Evolutionary conservation across 805 yeast genomes (phyloP).

Genomic region (Metschnikowia kunwiensis): DNA sequence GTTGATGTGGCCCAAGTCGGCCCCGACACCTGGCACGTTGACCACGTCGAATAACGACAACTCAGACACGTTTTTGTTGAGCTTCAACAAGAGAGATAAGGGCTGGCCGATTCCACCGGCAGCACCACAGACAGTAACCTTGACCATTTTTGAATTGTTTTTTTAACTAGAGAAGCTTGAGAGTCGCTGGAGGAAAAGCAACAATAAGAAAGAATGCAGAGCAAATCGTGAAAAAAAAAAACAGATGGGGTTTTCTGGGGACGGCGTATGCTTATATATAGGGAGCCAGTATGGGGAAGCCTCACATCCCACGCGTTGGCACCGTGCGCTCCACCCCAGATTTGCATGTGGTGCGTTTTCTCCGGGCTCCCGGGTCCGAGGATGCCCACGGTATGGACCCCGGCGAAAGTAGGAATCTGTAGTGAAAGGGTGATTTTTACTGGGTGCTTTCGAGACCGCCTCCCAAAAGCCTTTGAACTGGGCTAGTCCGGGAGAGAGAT

Average conservation of each 20-base stretch:
- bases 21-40: slow-evolving; percentile 80
- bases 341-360: slow-evolving; percentile 16
- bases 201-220: too few relatives aligned
- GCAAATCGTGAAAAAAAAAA: too few relatives aligned
- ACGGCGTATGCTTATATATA: slow-evolving; percentile 11
- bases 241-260: too few relatives aligned
- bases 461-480: too few relatives aligned
- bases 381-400: too few relatives aligned
- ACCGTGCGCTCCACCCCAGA: slow-evolving; percentile 12
- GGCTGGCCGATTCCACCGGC: slow-evolving; percentile 97
- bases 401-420: too few relatives aligned
- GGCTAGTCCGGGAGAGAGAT: too few relatives aligned
- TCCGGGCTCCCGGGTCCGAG: slow-evolving; percentile 9
- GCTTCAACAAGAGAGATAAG: slow-evolving; percentile 72
- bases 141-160: slow-evolving; percentile 40
- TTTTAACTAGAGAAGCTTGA: too few relatives aligned
- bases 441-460: too few relatives aligned
- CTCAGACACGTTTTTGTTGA: slow-evolving; percentile 58
- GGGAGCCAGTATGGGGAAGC: slow-evolving; percentile 5
- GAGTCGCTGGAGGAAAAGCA: too few relatives aligned
- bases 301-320: slow-evolving; percentile 1
- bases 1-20: slow-evolving; percentile 82
- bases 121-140: slow-evolving; percentile 87
- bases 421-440: too few relatives aligned
- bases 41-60: slow-evolving; percentile 83